Base-by-base conservation (phyloP, 495 filamentous ascomycete genomes). In the Peziza echinospora region DNA sequence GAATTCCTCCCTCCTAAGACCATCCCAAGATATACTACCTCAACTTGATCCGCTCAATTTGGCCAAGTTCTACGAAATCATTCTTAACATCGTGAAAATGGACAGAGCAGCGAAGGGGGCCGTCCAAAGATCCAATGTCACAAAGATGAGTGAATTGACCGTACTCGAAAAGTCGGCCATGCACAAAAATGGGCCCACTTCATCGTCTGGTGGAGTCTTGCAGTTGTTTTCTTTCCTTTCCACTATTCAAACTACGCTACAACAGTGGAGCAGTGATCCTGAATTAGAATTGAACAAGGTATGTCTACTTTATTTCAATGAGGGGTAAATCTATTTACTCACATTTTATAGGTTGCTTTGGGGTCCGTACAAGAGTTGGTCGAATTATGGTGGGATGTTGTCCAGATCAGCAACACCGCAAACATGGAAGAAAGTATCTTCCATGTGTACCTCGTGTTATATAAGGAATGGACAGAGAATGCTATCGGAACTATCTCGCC, bases 1-100 rank as follows among this genome's bases (percentile, higher is more conserved):
- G 53, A 84, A 84, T 58, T 67, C 75, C 9, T 60, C 67, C 25
- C 61, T 75, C 43, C 52, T 77, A 2, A 37, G 30, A 37, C 56
- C 43, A 8, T 34, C 46, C 22, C 16, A 54, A 44, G n/a, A 7
- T 5, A 26, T 43, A 24, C 21, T 26, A 40, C 25, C 48, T 2
- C 17, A 28, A 40, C 24, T 19, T 16, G 28, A 47, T n/a, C 24
- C 17, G 4, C 17, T 11, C 26, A 45, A 16, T 24, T 10, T 43
- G 16, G 4, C 41, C n/a, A 22, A 10, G 41, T 19, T 23, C 22
- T 43, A 21, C 41, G 41, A 43, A 5, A 43, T 21, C 21, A 21
- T 23, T 19, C 22, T 19, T 11, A 23, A 43, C 21, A 43, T 43
- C 21, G 4, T 22, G n/a, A n/a, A 21, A 13, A 43, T 43, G 41